Base-by-base conservation (phyloP, 2,329 filamentous ascomycete species). In the Sporothrix globosa region DNA sequence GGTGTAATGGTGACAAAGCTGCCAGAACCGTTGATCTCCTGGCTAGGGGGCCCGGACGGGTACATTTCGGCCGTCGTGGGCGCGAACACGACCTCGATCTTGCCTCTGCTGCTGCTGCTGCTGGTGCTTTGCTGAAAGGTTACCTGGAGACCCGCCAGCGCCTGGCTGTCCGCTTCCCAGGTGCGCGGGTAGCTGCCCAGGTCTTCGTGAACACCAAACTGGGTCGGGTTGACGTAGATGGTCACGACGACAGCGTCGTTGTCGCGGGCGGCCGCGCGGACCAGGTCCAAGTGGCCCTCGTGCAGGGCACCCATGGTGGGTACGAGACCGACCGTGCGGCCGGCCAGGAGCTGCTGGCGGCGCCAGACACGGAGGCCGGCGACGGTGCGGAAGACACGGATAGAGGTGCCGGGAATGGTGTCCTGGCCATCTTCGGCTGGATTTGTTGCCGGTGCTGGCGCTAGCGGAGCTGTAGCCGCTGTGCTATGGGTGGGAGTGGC, bases 261-360 rank as follows among this genome's bases (percentile, higher is more conserved):
- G 76, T 97, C 92, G 63, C 85, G 83, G 1, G 94, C 94, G 3
- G 96, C 96, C 75, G 90, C 87, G 71, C 92, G 91, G 76, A 97
- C 91, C 27, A 99, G 86, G 3, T 92, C 91, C 67, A 97, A 81
- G 81, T 99, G 96, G 53, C 96, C 96, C 69, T 89, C 87, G 80
- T 99, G 96, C n/a, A 99, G 86, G 66, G 96, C 96, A 73, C 96
- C 96, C 96, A 99, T 98, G 44, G 96, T 99, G 1, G 96, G 96
- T 48, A 99, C 93, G 39, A 99, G 88, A 71, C 91, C 93, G 71
- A 99, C 89, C 58, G 89, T 90, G 70, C 90, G 88, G 75, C 90
- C 87, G 76, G 89, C 85, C 72, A 88, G 81, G 48, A 88, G 81
- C 72, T 93, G 88, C 53, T 88, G 85, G 27, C 83, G 85, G 48